These are phyloP conservation scores for Austroboletus eburneus DNA, from an alignment of 768 basidiomycete species.

Conservation along the genomic window DNA sequence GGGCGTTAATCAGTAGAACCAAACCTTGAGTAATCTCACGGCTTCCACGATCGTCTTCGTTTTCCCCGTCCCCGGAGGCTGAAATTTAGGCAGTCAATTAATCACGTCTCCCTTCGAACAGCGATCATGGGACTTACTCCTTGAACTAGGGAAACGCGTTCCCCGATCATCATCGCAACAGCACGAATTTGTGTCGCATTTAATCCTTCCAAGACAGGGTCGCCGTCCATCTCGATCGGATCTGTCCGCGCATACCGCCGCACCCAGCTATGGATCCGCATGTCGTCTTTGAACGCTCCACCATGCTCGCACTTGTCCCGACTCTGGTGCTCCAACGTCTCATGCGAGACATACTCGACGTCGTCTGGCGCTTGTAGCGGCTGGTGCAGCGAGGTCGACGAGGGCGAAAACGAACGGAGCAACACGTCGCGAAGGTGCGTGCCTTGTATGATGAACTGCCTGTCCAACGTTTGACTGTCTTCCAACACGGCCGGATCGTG, in stretches of 20 bases:
- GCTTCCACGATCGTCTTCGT: slow-evolving; percentile 90
- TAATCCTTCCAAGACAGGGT: slow-evolving; percentile 61
- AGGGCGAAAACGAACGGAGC: slow-evolving; percentile 49
- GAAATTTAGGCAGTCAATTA: slow-evolving; percentile 6
- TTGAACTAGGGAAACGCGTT: slow-evolving; percentile 77
- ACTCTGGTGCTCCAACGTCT: slow-evolving; percentile 36
- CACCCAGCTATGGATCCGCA: slow-evolving; percentile 81
- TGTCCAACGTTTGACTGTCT: slow-evolving; percentile 25
- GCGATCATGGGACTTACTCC: slow-evolving; percentile 53
- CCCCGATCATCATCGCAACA: slow-evolving; percentile 81
- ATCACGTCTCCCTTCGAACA: neutral
- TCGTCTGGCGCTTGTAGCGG: slow-evolving; percentile 40
- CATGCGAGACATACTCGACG: slow-evolving; percentile 34
- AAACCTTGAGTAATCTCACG: slow-evolving; percentile 74
- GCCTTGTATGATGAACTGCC: slow-evolving; percentile 59
- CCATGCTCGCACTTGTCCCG: slow-evolving; percentile 21
- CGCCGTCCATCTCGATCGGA: slow-evolving; percentile 70
- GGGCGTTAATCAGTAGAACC: neutral
- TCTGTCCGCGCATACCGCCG: slow-evolving; percentile 53
- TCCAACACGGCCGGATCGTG: slow-evolving; percentile 49
- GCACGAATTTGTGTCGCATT: slow-evolving; percentile 79
- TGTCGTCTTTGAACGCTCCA: slow-evolving; percentile 66
- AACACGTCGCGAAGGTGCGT: slow-evolving; percentile 71
- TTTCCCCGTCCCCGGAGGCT: slow-evolving; percentile 94
- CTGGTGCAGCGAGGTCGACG: slow-evolving; percentile 21